Evolutionary conservation across 257 asterid genomes (phyloP), one percentile per base, ranked within the genome.

Genomic region (Nicotiana sylvestris): DNA sequence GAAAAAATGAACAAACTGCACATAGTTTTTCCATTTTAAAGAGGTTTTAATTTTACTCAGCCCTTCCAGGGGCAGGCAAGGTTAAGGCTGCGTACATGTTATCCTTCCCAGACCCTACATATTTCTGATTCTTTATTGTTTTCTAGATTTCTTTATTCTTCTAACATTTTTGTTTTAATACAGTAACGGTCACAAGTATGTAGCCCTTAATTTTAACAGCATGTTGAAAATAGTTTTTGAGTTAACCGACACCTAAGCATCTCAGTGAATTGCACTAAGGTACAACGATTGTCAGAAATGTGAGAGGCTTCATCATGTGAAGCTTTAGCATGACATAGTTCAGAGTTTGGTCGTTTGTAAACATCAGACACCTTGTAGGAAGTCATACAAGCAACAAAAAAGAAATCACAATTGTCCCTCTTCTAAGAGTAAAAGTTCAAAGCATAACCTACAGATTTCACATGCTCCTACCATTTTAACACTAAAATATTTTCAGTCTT

Each of bases 321-420:
- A 85, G 85, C 91, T 86, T 90, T 96, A 87, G 86, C 91, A 21
- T 96, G 93, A 88, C 97, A 93, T 70, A 85, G 88, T 84, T 96
- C 99, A 51, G 88, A 81, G 80, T 90, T 93, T 83, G 97, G 92
- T 66, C 98, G 91, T 86, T 94, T 93, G 88, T 89, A 92, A 85
- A 96, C 87, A 91, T 94, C 98, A 81, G 92, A 92, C 30, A 94
- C 99, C 99, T 96, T 77, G 51, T 82, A 87, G 64, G 68, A 83
- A 82, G 84, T 65, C 68, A 76, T 46, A 49, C 78, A 70, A 21
- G 35, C 35, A 70, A 70, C 21, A 17, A 55, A 30, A 43, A 43
- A 25, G 51, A 70, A 70, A 43, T 70, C 37, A 70, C 18, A 69
- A 49, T 11, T 39, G 39, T 5, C 18, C 77, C 56, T 39, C 43